Conservation (phyloP, 208 protist genomes). For the Leishmania mexicana region DNA sequence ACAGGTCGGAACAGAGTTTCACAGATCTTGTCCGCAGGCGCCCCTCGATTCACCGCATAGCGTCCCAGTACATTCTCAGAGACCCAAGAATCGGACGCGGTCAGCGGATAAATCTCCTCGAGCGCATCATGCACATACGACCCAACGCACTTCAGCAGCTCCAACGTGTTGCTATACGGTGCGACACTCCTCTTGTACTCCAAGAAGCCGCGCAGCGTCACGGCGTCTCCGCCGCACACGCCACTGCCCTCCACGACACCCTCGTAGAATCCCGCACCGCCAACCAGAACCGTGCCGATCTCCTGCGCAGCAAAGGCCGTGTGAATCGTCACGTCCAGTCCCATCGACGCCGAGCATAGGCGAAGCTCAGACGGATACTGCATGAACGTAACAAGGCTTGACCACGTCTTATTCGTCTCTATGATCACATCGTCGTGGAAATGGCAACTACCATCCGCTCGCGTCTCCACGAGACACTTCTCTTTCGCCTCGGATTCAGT, state of each 20-base stretch:
- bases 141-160: conserved; percentile 49
- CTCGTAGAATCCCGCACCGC: conserved; percentile 54
- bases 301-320: conserved; percentile 51
- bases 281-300: conserved; percentile 45
- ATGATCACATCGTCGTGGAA: conserved; percentile 34
- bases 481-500: conserved; percentile 16
- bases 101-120: conserved; percentile 41
- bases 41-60: conserved; percentile 12
- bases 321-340: conserved; percentile 31
- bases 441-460: conserved; percentile 19
- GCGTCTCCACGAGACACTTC: conserved; percentile 27
- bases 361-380: conserved; percentile 40
- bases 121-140: conserved; percentile 35
- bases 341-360: conserved; percentile 32
- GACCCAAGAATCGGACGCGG: conserved; percentile 42
- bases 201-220: conserved; percentile 46
- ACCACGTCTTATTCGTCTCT: conserved; percentile 39
- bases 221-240: conserved; percentile 8
- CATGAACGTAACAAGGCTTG: conserved; percentile 56
- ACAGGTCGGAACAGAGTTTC: conserved; percentile 56
- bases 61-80: conserved; percentile 54
- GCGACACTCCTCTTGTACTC: conserved; percentile 36
- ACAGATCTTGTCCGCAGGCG: conserved; percentile 38
- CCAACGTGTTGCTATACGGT: conserved; percentile 23
- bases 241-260: conserved; percentile 44